phyloP scores from a whole-genome alignment of 2,329 filamentous ascomycete species.

The Waltergamsia citrina region DNA sequence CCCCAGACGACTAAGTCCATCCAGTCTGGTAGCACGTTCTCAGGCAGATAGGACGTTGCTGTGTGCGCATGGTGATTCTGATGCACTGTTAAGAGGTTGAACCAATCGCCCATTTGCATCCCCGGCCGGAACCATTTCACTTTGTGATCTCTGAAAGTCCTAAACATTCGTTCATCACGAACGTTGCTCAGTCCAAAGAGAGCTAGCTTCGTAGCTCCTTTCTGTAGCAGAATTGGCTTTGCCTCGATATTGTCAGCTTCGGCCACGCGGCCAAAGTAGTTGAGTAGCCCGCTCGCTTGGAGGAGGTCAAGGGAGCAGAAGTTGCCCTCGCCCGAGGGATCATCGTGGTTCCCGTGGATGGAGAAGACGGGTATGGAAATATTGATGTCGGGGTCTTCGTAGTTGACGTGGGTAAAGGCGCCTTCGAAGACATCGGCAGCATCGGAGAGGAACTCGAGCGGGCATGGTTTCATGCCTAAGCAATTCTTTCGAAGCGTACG shows the following conservation, averaged over 20 bases:
- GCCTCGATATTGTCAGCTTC: slow-evolving; percentile 90
- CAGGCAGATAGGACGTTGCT: slow-evolving; percentile 86
- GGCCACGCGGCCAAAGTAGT: slow-evolving; percentile 89
- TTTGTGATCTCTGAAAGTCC: slow-evolving; percentile 85
- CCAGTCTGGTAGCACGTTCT: slow-evolving; percentile 86
- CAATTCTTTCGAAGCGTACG: slow-evolving; percentile 87
- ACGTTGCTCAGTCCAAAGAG: slow-evolving; percentile 95
- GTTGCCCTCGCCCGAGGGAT: slow-evolving; percentile 93
- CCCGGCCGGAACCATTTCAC: slow-evolving; percentile 88
- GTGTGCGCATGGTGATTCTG: slow-evolving; percentile 94
- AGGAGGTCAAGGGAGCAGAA: slow-evolving; percentile 84
- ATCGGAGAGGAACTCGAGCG: slow-evolving; percentile 90
- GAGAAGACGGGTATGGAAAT: slow-evolving; percentile 95
- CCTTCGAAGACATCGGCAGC: slow-evolving; percentile 84
- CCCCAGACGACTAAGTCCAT: slow-evolving; percentile 92
- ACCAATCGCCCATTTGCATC: slow-evolving; percentile 79
- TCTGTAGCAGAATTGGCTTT: slow-evolving; percentile 87
- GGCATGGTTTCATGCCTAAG: slow-evolving; percentile 88
- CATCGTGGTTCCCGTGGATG: slow-evolving; percentile 97
- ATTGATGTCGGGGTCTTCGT: slow-evolving; percentile 95
- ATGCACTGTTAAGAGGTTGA: slow-evolving; percentile 90
- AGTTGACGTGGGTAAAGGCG: slow-evolving; percentile 90
- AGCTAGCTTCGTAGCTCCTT: slow-evolving; percentile 85
- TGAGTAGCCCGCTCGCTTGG: slow-evolving; percentile 83
- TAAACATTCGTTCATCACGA: slow-evolving; percentile 85